These are phyloP conservation scores for Aspergillus glaucus DNA, from an alignment of 2,329 filamentous ascomycete genomes.

Conservation along the genomic window DNA sequence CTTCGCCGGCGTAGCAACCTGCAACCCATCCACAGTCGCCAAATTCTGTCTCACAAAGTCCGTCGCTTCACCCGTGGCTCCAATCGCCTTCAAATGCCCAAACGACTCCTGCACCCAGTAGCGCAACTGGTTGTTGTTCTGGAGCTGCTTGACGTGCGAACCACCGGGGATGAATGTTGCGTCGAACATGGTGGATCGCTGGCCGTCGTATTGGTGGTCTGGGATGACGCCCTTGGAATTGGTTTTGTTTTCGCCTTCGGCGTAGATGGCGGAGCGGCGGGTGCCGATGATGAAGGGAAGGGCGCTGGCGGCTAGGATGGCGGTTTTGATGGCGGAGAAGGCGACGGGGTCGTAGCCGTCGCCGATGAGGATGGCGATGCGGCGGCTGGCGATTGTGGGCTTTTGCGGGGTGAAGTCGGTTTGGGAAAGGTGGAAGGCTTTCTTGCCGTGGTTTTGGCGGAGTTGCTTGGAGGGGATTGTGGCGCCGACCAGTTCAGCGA, in stretches of 20 bases:
- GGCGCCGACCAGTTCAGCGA: conserved; percentile 66
- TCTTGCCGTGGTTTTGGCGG: conserved; percentile 61
- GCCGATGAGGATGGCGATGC: conserved; percentile 68
- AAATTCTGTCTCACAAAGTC: conserved; percentile 51
- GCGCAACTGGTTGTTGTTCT: conserved; percentile 64
- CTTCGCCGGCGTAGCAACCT: conserved; percentile 46
- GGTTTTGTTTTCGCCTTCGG: conserved; percentile 50
- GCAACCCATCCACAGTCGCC: conserved; percentile 17
- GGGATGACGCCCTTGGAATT: conserved; percentile 56
- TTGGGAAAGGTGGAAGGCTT: conserved; percentile 57
- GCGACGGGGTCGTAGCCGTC: conserved; percentile 67
- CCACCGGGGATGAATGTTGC: conserved; percentile 72
- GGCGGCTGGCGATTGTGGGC: conserved; percentile 64
- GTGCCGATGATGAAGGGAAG: conserved; percentile 66
- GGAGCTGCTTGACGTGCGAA: conserved; percentile 53
- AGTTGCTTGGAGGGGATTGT: conserved; percentile 49
- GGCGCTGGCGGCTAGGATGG: conserved; percentile 56
- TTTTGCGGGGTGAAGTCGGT: conserved; percentile 57
- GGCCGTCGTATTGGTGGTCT: conserved; percentile 73
- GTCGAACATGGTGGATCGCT: conserved; percentile 73
- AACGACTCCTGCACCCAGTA: conserved; percentile 78
- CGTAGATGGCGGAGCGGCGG: conserved; percentile 59
- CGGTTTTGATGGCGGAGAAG: conserved; percentile 60
- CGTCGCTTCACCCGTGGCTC: conserved; percentile 66
- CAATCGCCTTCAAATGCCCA: conserved; percentile 73